Evolutionary conservation across 2,329 filamentous ascomycete genomes (phyloP), one percentile per base, ranked within the genome.

Genomic region (Lachnellula occidentalis): DNA sequence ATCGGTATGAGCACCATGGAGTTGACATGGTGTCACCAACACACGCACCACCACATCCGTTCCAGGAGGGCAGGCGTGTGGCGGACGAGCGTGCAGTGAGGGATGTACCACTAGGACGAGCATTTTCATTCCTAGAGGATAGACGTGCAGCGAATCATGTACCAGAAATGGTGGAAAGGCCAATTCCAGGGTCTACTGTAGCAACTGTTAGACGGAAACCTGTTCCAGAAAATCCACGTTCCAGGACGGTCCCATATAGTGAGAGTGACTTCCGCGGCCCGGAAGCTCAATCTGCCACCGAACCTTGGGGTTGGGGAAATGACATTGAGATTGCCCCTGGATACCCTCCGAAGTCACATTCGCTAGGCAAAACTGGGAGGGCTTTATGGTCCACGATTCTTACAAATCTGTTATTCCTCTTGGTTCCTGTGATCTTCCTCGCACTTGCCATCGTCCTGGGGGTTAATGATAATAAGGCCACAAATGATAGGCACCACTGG

Each of bases 341-440:
- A 15, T 42, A 27, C 24, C 48, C 37, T 34, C 21, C 24, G 15
- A 22, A 45, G 14, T 51, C 53, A 27, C 19, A 34, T 11, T 21
- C 21, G 41, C n/a, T 43, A 19, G 12, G 19, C 15, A 22, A 43
- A 19, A 43, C n/a, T 11, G 41, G 41, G 21, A 12, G 41, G 34
- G 22, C 46, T 14, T n/a, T 19, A 15, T 53, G 54, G 54, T 36
- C 36, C 7, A 41, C 34, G 15, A 34, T 50, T 9, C 45, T 56
- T 12, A 41, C 14, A 24, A 51, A 19, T 22, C 11, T 50, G 7
- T 19, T 50, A 14, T 56, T 37, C 39, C 41, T 53, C 1, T 8
- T 56, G 4, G 41, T 56, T 19, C 50, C 54, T 5, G 19, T 52
- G 14, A 8, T 47, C n/a, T 53, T 56, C 36, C 37, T 53, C 24